phyloP scores from a whole-genome alignment of 1,284 basidiomycete genomes.

The Farysia itapuensis region DNA sequence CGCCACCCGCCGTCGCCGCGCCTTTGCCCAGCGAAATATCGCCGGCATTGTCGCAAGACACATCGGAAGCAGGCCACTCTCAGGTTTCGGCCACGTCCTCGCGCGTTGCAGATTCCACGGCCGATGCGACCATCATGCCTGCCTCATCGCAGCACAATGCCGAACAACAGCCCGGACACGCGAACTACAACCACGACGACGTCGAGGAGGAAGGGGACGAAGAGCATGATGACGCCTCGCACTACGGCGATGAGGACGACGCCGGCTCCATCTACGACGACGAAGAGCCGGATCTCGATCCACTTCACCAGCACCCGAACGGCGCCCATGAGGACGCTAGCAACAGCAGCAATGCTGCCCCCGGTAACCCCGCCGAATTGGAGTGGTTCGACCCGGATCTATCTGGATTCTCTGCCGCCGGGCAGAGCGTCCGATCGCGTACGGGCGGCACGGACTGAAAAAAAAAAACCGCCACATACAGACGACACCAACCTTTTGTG shows the following conservation, averaged over 20 bases:
- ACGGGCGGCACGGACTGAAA: too few species aligned
- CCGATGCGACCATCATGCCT: slow-evolving; percentile 10
- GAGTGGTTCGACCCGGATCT: slow-evolving; percentile 48
- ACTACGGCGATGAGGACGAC: neutral
- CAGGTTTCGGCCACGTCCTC: slow-evolving; percentile 12
- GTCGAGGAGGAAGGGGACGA: slow-evolving; percentile 2
- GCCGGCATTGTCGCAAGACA: slow-evolving; percentile 5
- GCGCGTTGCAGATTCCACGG: slow-evolving; percentile 3
- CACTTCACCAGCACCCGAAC: neutral
- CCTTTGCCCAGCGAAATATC: slow-evolving; percentile 7
- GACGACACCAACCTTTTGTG: too few species aligned
- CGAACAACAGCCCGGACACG: neutral
- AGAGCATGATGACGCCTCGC: slow-evolving; percentile 1
- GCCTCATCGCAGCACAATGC: neutral
- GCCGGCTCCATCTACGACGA: too few species aligned
- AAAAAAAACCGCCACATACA: too few species aligned
- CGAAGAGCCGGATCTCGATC: neutral
- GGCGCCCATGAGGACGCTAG: neutral
- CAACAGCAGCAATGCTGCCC: neutral
- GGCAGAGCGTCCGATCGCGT: slow-evolving; percentile 7
- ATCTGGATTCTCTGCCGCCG: slow-evolving; percentile 27
- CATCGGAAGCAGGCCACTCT: neutral
- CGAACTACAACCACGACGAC: neutral
- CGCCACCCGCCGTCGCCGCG: neutral
- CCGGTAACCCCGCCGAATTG: slow-evolving; percentile 2